Evolutionary conservation across 306 rosid genomes (phyloP), one percentile per base, ranked within the genome.

Genomic region (Quercus rubra): DNA sequence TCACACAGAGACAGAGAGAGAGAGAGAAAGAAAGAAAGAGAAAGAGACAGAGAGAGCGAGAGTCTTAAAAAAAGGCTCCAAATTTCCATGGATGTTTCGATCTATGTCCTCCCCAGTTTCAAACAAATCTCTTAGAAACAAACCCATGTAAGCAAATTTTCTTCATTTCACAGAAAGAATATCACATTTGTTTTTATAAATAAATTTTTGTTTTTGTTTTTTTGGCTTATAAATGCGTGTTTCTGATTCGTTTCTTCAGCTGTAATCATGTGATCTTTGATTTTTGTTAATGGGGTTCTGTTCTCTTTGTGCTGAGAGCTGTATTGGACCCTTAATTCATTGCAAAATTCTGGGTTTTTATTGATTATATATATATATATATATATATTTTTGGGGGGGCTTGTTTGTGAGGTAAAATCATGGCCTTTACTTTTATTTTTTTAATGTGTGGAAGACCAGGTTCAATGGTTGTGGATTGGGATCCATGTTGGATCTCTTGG

Each of bases 401-500:
- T 9, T 68, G 59, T 86, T 85, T 85, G 54, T 66, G 62, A 76
- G 55, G 71, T 74, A 67, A 81, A 81, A 75, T 82, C 73, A 62
- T 56, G n/a, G 19, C 3, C 10, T 38, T 35, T 35, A 35, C 4
- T 35, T 35, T 41, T 38, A 0, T 8, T 80, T 86, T 59, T 49
- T 58, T 82, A 19, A 77, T 83, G 55, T 72, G 61, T 41, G 78
- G 72, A 51, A 77, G 95, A 54, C 84, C 87, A 82, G 93, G 90
- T 91, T 91, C 93, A 90, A 71, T 89, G 97, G 79, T 87, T 73
- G 51, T 87, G 86, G 89, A 84, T 89, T 90, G 98, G 91, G 94
- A 93, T 90, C 97, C 91, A 93, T 89, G 92, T 90, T 88, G 88
- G 92, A 93, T 90, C 93, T 74, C 84, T 89, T 80, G 87, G 81